Evolutionary conservation across 108 stramenopile genomes (phyloP).

Genomic region (Thalassiosira profunda): DNA sequence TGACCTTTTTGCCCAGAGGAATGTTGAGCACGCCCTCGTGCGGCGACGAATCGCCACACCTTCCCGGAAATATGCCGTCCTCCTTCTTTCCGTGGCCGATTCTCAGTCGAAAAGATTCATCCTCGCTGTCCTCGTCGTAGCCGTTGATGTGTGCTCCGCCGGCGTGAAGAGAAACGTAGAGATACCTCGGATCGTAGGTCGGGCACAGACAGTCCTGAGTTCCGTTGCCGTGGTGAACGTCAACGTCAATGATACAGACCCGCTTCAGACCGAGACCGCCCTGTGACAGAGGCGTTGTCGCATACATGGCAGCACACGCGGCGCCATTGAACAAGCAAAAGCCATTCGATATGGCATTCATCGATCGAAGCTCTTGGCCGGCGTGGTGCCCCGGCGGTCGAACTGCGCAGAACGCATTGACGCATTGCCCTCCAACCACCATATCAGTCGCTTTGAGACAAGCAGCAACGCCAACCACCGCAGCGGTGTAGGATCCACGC

Average conservation of each 20-base stretch:
- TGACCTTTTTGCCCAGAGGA: conserved; percentile 81
- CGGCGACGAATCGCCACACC: conserved; percentile 87
- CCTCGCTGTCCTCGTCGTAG: conserved; percentile 58
- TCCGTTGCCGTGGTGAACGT: conserved; percentile 97
- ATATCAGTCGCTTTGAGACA: conserved; percentile 87
- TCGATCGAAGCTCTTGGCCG: conserved; percentile 82
- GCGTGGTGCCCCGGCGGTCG: conserved; percentile 97
- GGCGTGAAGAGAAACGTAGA: conserved; percentile 92
- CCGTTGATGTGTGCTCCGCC: conserved; percentile 85
- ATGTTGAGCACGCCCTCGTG: conserved; percentile 91
- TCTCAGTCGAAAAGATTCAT: conserved; percentile 54
- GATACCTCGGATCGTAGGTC: conserved; percentile 90
- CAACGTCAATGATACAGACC: conserved; percentile 94
- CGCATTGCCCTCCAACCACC: conserved; percentile 84
- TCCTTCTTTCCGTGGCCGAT: conserved; percentile 47
- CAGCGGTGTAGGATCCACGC: conserved; percentile 86
- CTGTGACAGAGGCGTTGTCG: conserved; percentile 76
- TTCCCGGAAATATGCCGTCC: conserved; percentile 88
- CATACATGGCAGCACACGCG: conserved; percentile 97
- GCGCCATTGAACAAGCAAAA: conserved; percentile 98
- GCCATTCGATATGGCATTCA: conserved; percentile 94
- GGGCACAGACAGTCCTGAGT: conserved; percentile 92
- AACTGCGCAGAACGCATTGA: conserved; percentile 91
- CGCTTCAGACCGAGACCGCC: conserved; percentile 85
- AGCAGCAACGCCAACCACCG: conserved; percentile 90